These are phyloP conservation scores for Globisporangium nunn DNA, from an alignment of 352 stramenopile species.

Conservation along the genomic window DNA sequence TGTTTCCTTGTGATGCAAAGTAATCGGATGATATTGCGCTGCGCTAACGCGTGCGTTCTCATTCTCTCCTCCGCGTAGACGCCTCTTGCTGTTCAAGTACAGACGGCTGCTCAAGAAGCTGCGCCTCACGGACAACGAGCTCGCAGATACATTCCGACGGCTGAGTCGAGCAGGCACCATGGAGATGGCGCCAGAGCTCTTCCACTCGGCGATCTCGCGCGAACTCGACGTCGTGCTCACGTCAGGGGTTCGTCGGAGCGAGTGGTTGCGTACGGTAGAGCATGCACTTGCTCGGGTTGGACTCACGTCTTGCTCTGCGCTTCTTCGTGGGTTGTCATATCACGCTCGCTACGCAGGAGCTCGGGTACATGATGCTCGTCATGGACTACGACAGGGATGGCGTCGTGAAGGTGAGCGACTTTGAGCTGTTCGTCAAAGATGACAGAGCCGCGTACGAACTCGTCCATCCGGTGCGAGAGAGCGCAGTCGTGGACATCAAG, in stretches of 20 bases:
- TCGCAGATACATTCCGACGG: slow-evolving; percentile 65
- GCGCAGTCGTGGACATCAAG: slow-evolving; percentile 52
- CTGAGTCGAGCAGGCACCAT: slow-evolving; percentile 27
- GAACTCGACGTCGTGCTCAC: slow-evolving; percentile 79
- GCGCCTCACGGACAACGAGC: slow-evolving; percentile 70
- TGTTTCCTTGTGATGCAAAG: not conserved
- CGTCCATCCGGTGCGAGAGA: slow-evolving; percentile 38
- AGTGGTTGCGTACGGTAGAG: too few relatives aligned
- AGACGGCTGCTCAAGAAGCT: slow-evolving; percentile 47
- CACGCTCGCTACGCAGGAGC: slow-evolving; percentile 28
- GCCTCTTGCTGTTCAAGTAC: slow-evolving; percentile 75
- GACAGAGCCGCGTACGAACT: slow-evolving; percentile 42
- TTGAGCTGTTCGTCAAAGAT: slow-evolving; percentile 70
- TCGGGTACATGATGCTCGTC: slow-evolving; percentile 49
- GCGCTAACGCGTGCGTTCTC: not conserved
- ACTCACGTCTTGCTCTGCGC: too few relatives aligned
- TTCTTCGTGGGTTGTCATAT: not conserved
- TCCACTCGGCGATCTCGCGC: slow-evolving; percentile 52
- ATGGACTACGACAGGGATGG: slow-evolving; percentile 69
- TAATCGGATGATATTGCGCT: not conserved
- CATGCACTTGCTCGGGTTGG: too few relatives aligned
- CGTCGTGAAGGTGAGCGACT: slow-evolving; percentile 57
- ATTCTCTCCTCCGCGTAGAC: slow-evolving; percentile 18
- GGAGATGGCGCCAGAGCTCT: slow-evolving; percentile 44
- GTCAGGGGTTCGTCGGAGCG: slow-evolving; percentile 34